Base-by-base conservation (phyloP, 2,329 filamentous ascomycete species). In the Escovopsis sp. region DNA sequence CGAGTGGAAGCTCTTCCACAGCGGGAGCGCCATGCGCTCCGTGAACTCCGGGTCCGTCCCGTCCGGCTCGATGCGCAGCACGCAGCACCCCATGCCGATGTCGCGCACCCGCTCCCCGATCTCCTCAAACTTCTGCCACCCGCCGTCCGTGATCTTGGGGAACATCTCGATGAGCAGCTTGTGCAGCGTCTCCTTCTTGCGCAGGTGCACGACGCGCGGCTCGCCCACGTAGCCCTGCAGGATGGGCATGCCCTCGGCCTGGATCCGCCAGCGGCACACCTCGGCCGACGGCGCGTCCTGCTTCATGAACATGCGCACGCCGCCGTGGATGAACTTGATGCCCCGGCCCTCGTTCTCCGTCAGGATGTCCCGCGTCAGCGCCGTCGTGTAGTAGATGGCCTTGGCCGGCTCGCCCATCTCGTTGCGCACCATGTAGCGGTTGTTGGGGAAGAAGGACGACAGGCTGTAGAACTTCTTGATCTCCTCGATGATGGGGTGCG, bases 231-330 rank as follows among this genome's bases (percentile, higher is more conserved):
- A 96, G 24, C 85, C 84, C 56, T 94, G 84, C 31, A 95, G 70
- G 50, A 98, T 87, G 9, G 83, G 79, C 65, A 98, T 78, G 20
- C 91, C 91, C 62, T 98, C 91, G 11, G 81, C 84, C 68, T 98
- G 91, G 52, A 98, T 91, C 37, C 91, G 79, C 91, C 91, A 98
- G 44, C 81, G 76, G 66, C 88, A 94, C 30, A 91, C 82, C 42
- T 88, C 81, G 31, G 81, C 79, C 5, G 80, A 83, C 45, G 94
- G 88, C 0, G 85, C 82, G 55, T 95, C 87, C 61, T 96, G 89
- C 68, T 94, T 94, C 70, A 96, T 91, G 59, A 94, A 98, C 86
- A 96, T 96, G 66, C 94, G 94, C 30, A 98, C 88, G 48, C 91
- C 91, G 39, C 83, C 89, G 62, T 98, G 91, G 39, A 98, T 84